phyloP scores from a whole-genome alignment of 2,329 filamentous ascomycete species.

The Xylariaceae sp. region DNA sequence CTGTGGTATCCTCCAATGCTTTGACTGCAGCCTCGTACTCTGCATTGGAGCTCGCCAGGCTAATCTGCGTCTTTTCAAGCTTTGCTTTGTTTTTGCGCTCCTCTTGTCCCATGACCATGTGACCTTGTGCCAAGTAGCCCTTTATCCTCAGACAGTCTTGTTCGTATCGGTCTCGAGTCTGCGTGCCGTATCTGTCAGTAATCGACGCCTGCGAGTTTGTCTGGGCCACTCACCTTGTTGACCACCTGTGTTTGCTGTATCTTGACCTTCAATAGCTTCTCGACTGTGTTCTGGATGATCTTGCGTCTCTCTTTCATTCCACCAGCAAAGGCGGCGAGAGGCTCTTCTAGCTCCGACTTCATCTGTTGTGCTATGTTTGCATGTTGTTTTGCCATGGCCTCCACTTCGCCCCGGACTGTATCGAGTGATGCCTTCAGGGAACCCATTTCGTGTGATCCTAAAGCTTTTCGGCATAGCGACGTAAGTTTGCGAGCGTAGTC shows the following conservation, averaged over 20 bases:
- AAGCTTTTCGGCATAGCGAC: conserved; percentile 78
- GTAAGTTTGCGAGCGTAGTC: conserved; percentile 91
- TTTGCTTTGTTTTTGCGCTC: conserved; percentile 99
- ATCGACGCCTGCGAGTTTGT: too few species aligned
- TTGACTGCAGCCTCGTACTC: conserved; percentile 96
- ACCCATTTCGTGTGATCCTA: conserved; percentile 84
- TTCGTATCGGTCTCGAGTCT: conserved; percentile 91
- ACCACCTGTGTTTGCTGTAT: conserved; percentile 85
- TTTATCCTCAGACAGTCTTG: conserved; percentile 98
- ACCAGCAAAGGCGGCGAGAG: conserved; percentile 83
- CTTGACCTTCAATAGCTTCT: conserved; percentile 91
- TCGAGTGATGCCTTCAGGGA: conserved; percentile 83
- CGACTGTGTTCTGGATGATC: conserved; percentile 90
- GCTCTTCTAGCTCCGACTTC: conserved; percentile 94
- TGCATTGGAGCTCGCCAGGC: conserved; percentile 82
- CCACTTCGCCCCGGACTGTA: conserved; percentile 82
- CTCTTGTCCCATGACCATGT: conserved; percentile 99
- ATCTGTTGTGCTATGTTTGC: conserved; percentile 88
- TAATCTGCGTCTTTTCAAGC: conserved; percentile 97
- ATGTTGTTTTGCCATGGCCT: conserved; percentile 92
- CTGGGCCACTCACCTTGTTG: conserved; percentile 68
- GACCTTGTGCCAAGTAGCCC: conserved; percentile 94
- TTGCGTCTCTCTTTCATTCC: conserved; percentile 96
- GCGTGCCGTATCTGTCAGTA: conserved; percentile 6
- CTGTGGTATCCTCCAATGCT: conserved; percentile 89